Base-by-base conservation (phyloP, 2,329 filamentous ascomycete genomes). In the Chrysosporium keratinophilum region DNA sequence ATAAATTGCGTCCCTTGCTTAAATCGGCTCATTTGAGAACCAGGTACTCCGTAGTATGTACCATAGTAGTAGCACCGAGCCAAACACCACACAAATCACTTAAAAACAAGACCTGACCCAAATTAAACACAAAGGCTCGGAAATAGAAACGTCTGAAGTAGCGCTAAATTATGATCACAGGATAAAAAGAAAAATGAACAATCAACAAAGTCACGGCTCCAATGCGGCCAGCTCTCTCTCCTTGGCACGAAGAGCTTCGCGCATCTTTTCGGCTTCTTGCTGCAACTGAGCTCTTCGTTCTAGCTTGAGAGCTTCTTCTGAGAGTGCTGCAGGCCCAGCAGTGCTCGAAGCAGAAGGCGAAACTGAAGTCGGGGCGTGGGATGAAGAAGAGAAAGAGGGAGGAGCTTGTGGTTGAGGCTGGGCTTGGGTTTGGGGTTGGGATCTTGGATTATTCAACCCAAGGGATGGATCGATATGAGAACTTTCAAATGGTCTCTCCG, bases 191-290 rank as follows among this genome's bases (percentile, higher is more conserved):
- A 48, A 20, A 54, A 37, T 43, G 17, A 44, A 19, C 34, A 10
- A 23, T 11, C 49, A 54, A 40, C 65, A 34, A 20, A 20, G 20
- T 33, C 19, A 50, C 23, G 66, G 66, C 41, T 69, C 71, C 55
- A 79, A 64, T 37, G 75, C 74, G 47, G 83, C 82, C 54, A 90
- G 71, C 63, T 90, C 86, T 45, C 81, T 76, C 68, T 90, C 86
- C 63, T 89, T 90, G 11, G 80, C 83, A 9, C 81, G 77, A 31
- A 90, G 73, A 67, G 85, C 74, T 65, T 84, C 80, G 37, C 85
- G 78, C 82, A 93, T 93, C 50, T 76, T 76, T 63, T 90, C 85
- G 0, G 86, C 82, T 66, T 94, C 87, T 20, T 81, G 76, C 64
- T 84, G 78, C 47, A 94, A 71, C 46, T 82, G 78, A 7, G 79